Evolutionary conservation across 2,329 filamentous ascomycete genomes (phyloP), one percentile per base, ranked within the genome.

Genomic region (Didymella keratinophila): DNA sequence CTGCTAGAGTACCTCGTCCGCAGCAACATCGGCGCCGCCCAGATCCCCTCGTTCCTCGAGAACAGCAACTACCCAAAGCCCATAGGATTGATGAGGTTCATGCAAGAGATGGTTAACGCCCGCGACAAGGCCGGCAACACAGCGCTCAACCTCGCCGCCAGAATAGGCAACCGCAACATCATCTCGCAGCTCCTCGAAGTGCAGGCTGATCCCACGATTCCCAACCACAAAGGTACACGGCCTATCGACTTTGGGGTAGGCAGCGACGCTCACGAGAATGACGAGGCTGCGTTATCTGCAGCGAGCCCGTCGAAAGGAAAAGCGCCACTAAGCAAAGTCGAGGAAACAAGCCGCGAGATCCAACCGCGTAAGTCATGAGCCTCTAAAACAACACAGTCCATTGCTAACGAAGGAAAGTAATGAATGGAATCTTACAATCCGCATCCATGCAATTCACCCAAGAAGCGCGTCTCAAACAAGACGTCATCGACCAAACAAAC

Each of bases 171-270:
- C 74, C 85, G 90, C 54, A 96, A 92, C 69, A 97, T 99, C 68
- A 96, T 98, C 57, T 94, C 93, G n/a, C 95, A 99, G 74, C 82
- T 99, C 30, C 83, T 98, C 11, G 95, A 99, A 78, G 93, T 99
- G 42, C 93, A 94, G 56, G 95, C 95, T 1, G 93, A 98, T 75
- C 90, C 93, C n/a, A 87, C 89, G 52, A 93, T 98, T 70, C 86
- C 92, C 6, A 99, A 99, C 71, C 88, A 93, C 47, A 93, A 93
- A 43, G 93, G 94, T 20, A 83, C 98, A 12, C 86, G 92, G 37
- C 93, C 95, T 1, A 83, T 93, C n/a, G 95, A 98, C 75, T 99
- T 99, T 79, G 94, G 94, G 9, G 92, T 98, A 27, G 92, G 92
- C 5, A 86, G 87, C 10, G 89, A 92, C 49, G 80, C 82, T 62